A percentile compares a stretch with the other conserved stretches of the same genome.
Conservation (phyloP, 768 basidiomycete genomes). For the Xanthoconium purpureum region DNA sequence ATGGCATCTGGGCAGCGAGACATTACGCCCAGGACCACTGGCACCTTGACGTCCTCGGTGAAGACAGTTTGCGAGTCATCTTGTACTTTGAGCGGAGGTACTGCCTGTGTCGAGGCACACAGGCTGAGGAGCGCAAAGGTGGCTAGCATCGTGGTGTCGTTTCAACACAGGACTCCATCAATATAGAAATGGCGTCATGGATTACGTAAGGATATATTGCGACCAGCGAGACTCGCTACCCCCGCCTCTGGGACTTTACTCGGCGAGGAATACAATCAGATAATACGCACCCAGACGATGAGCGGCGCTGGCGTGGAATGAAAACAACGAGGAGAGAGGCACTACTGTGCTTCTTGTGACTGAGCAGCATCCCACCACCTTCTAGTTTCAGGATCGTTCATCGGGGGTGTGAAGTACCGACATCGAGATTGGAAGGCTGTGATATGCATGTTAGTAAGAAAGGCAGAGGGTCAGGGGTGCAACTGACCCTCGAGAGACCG, state of each 20-base stretch:
- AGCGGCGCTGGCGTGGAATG: slow-evolving; percentile 18
- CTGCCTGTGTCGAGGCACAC: slow-evolving; percentile 12
- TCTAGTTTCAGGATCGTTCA: slow-evolving; percentile 53
- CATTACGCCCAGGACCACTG: slow-evolving; percentile 59
- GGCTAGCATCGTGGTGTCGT: slow-evolving; percentile 23
- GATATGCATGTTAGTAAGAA: slow-evolving; percentile 17
- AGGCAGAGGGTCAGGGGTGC: slow-evolving; percentile 15
- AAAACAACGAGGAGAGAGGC: slow-evolving; percentile 31
- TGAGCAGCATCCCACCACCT: slow-evolving; percentile 51
- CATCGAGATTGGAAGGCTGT: slow-evolving; percentile 78
- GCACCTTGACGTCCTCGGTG: slow-evolving; percentile 39
- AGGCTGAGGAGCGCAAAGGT: slow-evolving; percentile 17
- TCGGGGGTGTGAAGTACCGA: slow-evolving; percentile 71
- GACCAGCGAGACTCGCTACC: neutral
- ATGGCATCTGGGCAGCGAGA: slow-evolving; percentile 80
- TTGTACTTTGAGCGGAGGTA: slow-evolving; percentile 22
- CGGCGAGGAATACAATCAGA: slow-evolving; percentile 9
- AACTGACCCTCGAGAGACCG: slow-evolving; percentile 67
- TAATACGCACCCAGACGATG: slow-evolving; percentile 11
- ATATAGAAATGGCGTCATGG: slow-evolving; percentile 21
- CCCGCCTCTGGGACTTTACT: slow-evolving; percentile 1
- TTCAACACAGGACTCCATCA: neutral
- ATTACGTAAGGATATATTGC: slow-evolving; percentile 23
- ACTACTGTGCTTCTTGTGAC: slow-evolving; percentile 33
- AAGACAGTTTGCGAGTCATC: slow-evolving; percentile 11